These are phyloP conservation scores for Boletus sp. DNA, from an alignment of 768 basidiomycete species.

Conservation along the genomic window DNA sequence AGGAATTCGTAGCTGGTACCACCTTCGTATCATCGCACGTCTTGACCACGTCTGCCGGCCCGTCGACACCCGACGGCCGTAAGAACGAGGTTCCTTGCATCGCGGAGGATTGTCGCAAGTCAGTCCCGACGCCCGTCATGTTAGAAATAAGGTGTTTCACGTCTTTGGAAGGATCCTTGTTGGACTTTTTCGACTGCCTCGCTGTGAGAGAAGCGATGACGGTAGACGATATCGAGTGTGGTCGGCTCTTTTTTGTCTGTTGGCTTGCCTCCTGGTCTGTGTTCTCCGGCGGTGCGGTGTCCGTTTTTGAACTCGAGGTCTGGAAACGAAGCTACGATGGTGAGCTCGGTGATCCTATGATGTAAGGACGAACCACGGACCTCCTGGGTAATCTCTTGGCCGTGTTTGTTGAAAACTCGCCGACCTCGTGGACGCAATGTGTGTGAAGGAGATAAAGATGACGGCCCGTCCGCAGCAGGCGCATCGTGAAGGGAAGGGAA, in stretches of 20 bases:
- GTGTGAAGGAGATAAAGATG: constrained; percentile 21
- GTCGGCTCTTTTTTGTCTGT: constrained; percentile 16
- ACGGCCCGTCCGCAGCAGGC: constrained; percentile 18
- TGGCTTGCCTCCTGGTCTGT: constrained; percentile 22
- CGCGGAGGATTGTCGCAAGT: constrained; percentile 38
- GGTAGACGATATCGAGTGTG: constrained; percentile 24
- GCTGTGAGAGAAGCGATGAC: constrained; percentile 4
- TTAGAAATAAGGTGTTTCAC: constrained; percentile 48
- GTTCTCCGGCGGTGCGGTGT: constrained; percentile 4
- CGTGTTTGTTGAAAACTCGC: constrained; percentile 49
- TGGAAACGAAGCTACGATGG: constrained; percentile 16
- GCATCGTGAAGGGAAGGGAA: constrained; percentile 40
- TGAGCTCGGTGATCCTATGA: constrained; percentile 16
- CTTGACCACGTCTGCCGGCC: constrained; percentile 11
- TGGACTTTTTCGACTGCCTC: constrained; percentile 16
- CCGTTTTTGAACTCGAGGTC: constrained; percentile 15
- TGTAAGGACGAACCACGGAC: constrained; percentile 22
- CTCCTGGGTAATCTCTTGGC: constrained; percentile 40
- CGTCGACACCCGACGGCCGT: constrained; percentile 23
- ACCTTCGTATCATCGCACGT: constrained; percentile 4
- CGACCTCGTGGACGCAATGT: constrained; percentile 42
- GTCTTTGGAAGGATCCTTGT: constrained; percentile 31
- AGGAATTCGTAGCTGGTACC: constrained; percentile 1
- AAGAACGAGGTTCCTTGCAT: constrained; percentile 13
- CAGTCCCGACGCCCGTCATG: constrained; percentile 45